These are phyloP conservation scores for Rhizophagus prolifer DNA, from an alignment of 192 early-diverging fungal species.

Conservation along the genomic window DNA sequence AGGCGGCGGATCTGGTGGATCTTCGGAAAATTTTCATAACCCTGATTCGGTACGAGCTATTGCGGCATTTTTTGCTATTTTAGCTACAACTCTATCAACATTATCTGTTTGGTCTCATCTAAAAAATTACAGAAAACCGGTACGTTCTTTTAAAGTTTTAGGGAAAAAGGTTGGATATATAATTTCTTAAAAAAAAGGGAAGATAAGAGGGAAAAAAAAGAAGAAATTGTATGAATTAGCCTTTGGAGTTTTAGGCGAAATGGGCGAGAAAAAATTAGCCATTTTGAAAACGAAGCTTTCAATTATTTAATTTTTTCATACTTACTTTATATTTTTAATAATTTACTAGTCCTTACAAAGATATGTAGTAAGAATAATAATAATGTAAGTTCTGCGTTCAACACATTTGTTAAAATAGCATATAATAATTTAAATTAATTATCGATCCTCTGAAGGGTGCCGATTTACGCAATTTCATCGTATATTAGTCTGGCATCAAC, in stretches of 20 bases:
- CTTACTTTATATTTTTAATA: constrained; percentile 2
- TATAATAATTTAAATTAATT: neutral
- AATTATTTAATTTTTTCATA: neutral
- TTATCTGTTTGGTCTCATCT: constrained; percentile 56
- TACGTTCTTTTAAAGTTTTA: constrained; percentile 29
- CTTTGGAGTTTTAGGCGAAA: neutral
- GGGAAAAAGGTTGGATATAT: neutral
- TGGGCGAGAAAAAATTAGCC: neutral
- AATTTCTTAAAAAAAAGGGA: neutral
- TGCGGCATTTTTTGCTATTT: constrained; percentile 50
- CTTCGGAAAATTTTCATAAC: neutral
- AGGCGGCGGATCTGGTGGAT: neutral
- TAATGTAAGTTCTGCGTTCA: constrained; percentile 25
- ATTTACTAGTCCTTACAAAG: constrained; percentile 23
- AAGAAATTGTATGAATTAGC: neutral
- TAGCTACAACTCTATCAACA: constrained; percentile 47
- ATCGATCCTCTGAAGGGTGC: constrained; percentile 58
- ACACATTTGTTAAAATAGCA: constrained; percentile 35
- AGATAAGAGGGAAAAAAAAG: no score
- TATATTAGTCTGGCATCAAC: constrained; percentile 74
- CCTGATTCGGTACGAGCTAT: constrained; percentile 3
- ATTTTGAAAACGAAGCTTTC: neutral
- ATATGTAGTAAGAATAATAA: constrained; percentile 30
- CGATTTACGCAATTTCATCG: constrained; percentile 85
- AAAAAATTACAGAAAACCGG: constrained; percentile 62